These are phyloP conservation scores for Tuctoria greenei DNA, from an alignment of 176 grass and related monocot genomes.

Conservation along the genomic window DNA sequence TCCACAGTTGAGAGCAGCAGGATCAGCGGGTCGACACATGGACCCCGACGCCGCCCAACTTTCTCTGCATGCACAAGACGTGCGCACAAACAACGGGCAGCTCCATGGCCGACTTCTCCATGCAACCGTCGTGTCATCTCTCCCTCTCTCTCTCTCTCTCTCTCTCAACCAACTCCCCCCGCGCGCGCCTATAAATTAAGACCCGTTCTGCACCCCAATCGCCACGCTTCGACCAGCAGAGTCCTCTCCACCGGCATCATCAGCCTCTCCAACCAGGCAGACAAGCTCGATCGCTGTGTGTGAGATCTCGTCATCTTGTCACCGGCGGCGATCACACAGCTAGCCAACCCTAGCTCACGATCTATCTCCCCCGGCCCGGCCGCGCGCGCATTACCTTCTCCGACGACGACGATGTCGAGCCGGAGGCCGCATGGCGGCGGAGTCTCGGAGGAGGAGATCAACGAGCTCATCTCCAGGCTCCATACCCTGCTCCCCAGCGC, in stretches of 20 bases:
- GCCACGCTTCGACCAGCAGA: not conserved
- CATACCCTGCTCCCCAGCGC: conserved; percentile 58
- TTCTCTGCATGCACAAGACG: not conserved
- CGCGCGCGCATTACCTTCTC: not conserved
- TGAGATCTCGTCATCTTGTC: too few relatives aligned
- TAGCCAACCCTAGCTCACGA: not conserved
- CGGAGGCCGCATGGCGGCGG: conserved; percentile 44
- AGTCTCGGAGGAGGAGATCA: conserved; percentile 72
- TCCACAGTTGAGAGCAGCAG: not conserved
- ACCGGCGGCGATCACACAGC: not conserved
- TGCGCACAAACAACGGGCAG: not conserved
- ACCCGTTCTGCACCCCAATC: conserved; percentile 24
- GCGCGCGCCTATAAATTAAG: conserved; percentile 40
- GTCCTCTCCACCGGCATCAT: not conserved
- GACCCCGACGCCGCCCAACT: not conserved
- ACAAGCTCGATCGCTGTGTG: not conserved
- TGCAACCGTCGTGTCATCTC: not conserved
- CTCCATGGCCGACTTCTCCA: not conserved
- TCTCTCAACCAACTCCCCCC: too few relatives aligned
- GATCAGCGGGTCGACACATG: too few relatives aligned
- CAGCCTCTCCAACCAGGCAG: not conserved
- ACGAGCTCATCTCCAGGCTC: conserved; percentile 81
- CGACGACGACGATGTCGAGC: conserved; percentile 42
- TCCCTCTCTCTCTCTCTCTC: not conserved
- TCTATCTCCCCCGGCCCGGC: too few relatives aligned